Conservation (phyloP, 306 rosid genomes). For the Mimosa pudica region DNA sequence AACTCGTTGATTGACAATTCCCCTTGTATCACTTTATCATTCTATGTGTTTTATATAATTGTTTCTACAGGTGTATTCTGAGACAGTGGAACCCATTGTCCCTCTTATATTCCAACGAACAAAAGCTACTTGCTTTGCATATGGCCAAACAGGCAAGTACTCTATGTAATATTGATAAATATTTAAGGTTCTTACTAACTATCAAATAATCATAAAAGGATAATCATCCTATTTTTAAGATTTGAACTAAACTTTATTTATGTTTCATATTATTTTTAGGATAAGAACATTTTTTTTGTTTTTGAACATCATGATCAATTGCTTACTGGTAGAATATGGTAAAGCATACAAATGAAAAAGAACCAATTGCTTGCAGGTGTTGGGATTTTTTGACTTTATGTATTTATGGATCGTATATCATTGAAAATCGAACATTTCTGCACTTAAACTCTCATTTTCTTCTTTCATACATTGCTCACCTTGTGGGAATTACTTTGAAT, state of each 20-base stretch:
- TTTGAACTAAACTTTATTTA: conserved; percentile 12
- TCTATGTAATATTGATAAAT: conserved; percentile 27
- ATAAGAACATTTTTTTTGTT: not conserved
- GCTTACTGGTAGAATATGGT: not conserved
- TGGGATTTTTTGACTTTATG: conserved; percentile 15
- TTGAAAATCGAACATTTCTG: conserved; percentile 13
- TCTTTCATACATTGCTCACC: not conserved
- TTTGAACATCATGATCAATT: conserved; percentile 15
- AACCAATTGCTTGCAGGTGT: not conserved
- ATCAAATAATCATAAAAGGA: conserved; percentile 4
- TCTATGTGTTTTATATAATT: not conserved
- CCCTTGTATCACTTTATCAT: conserved; percentile 29
- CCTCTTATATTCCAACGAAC: conserved; percentile 78
- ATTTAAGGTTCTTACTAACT: conserved; percentile 11
- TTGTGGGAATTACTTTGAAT: not conserved
- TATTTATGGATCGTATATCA: conserved; percentile 7
- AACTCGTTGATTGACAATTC: conserved; percentile 13
- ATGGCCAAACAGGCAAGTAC: conserved; percentile 82
- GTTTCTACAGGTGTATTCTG: conserved; percentile 61
- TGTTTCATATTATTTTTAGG: conserved; percentile 16
- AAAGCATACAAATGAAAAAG: conserved; percentile 6
- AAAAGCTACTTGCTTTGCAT: conserved; percentile 91
- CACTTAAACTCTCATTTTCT: not conserved
- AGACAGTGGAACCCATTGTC: conserved; percentile 79
- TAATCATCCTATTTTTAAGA: not conserved